These are phyloP conservation scores for Monilinia fructigena DNA, from an alignment of 2,329 filamentous ascomycete genomes.

Conservation along the genomic window DNA sequence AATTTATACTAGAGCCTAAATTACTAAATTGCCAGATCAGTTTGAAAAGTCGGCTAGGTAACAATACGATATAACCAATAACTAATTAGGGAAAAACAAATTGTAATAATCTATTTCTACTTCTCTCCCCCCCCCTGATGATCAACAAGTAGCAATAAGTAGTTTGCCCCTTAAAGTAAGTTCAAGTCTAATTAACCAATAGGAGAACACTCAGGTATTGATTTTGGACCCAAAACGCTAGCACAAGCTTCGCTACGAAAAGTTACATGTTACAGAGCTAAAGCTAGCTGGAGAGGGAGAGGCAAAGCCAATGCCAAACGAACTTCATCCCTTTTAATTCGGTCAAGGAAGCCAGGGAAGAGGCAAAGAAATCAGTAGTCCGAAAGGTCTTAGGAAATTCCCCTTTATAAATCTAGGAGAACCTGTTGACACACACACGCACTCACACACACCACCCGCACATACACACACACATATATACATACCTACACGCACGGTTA, in stretches of 20 bases:
- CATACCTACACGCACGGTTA: neutral
- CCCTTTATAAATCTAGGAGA: conserved; percentile 10
- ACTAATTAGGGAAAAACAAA: neutral
- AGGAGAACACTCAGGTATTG: neutral
- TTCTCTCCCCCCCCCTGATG: conserved; percentile 8
- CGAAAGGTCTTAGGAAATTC: neutral
- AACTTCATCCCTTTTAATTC: conserved; percentile 22
- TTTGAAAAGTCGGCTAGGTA: neutral
- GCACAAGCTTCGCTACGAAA: conserved; percentile 17
- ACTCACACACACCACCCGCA: neutral
- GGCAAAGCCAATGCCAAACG: conserved; percentile 19
- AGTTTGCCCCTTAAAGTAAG: conserved; percentile 3
- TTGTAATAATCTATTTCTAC: neutral
- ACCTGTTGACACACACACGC: neutral
- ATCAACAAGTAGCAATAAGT: neutral
- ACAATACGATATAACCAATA: neutral
- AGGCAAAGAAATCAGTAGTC: conserved; percentile 15
- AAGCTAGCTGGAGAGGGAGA: neutral
- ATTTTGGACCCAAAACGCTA: conserved; percentile 5
- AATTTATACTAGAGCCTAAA: neutral
- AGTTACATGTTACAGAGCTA: conserved; percentile 13
- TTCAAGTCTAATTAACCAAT: conserved; percentile 6
- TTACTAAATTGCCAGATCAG: neutral
- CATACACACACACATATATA: neutral
- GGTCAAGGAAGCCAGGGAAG: conserved; percentile 1